Conservation (phyloP, 306 rosid genomes). For the Lablab purpureus region DNA sequence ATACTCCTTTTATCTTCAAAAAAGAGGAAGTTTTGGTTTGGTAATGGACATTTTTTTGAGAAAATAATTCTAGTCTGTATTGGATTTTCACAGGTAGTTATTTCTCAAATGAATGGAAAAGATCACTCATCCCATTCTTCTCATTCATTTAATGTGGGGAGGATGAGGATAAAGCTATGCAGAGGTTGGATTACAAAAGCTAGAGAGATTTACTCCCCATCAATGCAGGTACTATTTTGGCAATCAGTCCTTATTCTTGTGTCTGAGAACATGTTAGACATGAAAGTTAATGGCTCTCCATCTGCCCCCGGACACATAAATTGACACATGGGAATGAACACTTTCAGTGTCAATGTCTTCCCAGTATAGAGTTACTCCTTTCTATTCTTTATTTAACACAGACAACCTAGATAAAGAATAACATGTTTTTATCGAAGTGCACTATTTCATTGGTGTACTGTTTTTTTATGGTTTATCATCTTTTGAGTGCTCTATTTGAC, state of each 20-base stretch:
- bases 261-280: not conserved
- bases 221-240: constrained; percentile 81
- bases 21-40: not conserved
- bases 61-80: constrained; percentile 30
- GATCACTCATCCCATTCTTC: constrained; percentile 83
- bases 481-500: constrained; percentile 20
- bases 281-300: not conserved
- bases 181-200: constrained; percentile 99
- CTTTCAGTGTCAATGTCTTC: not conserved
- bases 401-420: constrained; percentile 21
- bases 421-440: constrained; percentile 1
- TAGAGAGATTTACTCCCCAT: constrained; percentile 87
- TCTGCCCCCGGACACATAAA: not conserved
- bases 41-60: constrained; percentile 11
- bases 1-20: constrained; percentile 1
- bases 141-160: constrained; percentile 89
- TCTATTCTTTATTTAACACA: constrained; percentile 5
- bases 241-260: constrained; percentile 8
- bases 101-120: constrained; percentile 91
- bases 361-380: not conserved
- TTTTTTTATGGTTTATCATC: not conserved
- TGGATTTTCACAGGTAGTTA: constrained; percentile 67
- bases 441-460: constrained; percentile 2
- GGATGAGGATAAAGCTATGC: constrained; percentile 90
- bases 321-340: not conserved